Base-by-base conservation (phyloP, 257 asterid genomes). In the Lavandula angustifolia region DNA sequence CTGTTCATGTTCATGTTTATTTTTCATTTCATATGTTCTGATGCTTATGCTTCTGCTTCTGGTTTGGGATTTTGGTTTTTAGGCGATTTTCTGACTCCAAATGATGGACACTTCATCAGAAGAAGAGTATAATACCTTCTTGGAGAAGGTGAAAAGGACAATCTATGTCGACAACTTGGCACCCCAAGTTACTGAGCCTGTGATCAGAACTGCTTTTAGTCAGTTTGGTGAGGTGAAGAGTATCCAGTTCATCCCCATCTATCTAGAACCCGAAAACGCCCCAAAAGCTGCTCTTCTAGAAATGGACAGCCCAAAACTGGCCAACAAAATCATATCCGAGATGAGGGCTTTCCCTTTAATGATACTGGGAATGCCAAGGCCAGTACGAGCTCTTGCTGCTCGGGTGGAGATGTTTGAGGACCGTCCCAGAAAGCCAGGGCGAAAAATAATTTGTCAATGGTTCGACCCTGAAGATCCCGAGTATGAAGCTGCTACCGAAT, bases 281-380 rank as follows among this genome's bases (percentile, higher is more conserved):
- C 68, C 88, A 22, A 68, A 54, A 51, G 79, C 88, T 69, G 97
- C 94, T 68, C 76, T 92, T 53, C 91, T 92, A 59, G 97, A 89
- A 80, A 79, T 92, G 96, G 82, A 76, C 27, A 82, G 61, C 49
- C 54, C 79, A 13, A 67, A 71, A 68, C 87, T 74, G 79, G 97
- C 92, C 3, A 10, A 4, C 29, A 68, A 41, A 4, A 73, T 92
- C 41, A 35, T 87, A 16, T 8, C 10, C 0, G 82, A 75, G 64
- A 74, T 81, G 76, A 44, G 48, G 14, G 59, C 31, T 44, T 71
- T 69, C 54, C 86, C 91, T 1, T 80, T 92, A 64, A 92, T 92
- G 99, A 53, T 89, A 12, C 46, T 61, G 16, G 99, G 99, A 54
- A 92, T 82, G 95, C 97, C 99, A 7, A 85, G 99, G 86, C 97